phyloP scores from a whole-genome alignment of 2,329 filamentous ascomycete genomes.

The Fusarium tanahbumbuense region DNA sequence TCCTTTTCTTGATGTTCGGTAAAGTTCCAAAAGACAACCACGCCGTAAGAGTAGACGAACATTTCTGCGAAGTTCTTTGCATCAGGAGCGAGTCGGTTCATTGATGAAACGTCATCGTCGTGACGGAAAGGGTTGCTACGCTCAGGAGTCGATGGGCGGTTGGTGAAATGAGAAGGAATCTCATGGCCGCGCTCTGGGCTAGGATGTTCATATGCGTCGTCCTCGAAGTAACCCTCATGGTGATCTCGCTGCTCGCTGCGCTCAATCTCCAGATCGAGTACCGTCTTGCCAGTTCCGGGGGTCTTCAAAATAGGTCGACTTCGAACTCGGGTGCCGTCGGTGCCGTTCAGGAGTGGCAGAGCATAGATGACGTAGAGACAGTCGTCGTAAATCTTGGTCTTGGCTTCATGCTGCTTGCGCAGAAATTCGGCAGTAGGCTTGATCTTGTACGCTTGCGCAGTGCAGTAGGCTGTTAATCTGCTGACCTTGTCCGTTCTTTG shows the following conservation, averaged over 20 bases:
- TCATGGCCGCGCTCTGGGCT: conserved; percentile 50
- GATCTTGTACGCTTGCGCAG: conserved; percentile 92
- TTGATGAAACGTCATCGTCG: conserved; percentile 61
- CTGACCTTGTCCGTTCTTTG: conserved; percentile 88
- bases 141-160: conserved; percentile 46
- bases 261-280: conserved; percentile 95
- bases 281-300: conserved; percentile 86
- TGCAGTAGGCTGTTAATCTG: conserved; percentile 94
- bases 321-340: conserved; percentile 86
- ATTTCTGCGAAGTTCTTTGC: conserved; percentile 89
- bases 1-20: conserved; percentile 96
- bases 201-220: conserved; percentile 67
- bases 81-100: conserved; percentile 73
- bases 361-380: conserved; percentile 97
- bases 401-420: conserved; percentile 85
- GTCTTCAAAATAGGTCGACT: conserved; percentile 94
- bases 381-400: conserved; percentile 97
- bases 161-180: conserved; percentile 48
- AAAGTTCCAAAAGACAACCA: conserved; percentile 99
- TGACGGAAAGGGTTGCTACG: conserved; percentile 46
- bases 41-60: conserved; percentile 97
- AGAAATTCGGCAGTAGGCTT: conserved; percentile 89
- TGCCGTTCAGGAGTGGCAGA: conserved; percentile 85
- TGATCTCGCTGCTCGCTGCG: conserved; percentile 89
- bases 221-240: conserved; percentile 89